These are phyloP conservation scores for Penicillium nucicola DNA, from an alignment of 495 filamentous ascomycete genomes.

Conservation along the genomic window DNA sequence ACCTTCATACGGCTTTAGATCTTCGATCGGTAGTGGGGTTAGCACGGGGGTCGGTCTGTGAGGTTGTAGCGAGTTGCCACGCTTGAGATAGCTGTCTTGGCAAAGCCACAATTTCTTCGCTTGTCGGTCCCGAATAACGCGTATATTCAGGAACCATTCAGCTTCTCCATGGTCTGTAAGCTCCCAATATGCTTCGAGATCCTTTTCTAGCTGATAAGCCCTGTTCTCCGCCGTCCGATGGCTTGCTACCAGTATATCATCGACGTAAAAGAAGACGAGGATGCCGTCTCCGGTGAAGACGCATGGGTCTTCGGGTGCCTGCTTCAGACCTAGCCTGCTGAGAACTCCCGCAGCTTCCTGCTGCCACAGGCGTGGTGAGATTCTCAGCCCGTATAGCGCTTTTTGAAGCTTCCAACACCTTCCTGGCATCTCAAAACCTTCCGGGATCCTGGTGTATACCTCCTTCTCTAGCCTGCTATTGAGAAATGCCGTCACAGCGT, in stretches of 20 bases:
- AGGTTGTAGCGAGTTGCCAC: conserved; percentile 13
- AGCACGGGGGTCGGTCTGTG: neutral
- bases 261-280: too few relatives aligned
- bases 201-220: neutral
- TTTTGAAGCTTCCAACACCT: neutral
- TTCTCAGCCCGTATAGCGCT: conserved; percentile 24
- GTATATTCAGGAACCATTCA: conserved; percentile 17
- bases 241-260: too few relatives aligned
- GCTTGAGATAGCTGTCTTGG: conserved; percentile 19
- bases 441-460: too few relatives aligned
- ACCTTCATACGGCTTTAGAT: neutral
- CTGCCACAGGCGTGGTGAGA: conserved; percentile 21
- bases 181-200: conserved; percentile 4
- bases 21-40: conserved; percentile 7
- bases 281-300: conserved; percentile 13
- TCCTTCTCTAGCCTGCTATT: too few relatives aligned
- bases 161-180: conserved; percentile 7
- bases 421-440: neutral
- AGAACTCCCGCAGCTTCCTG: conserved; percentile 16
- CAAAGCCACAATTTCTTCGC: conserved; percentile 14
- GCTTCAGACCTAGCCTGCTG: conserved; percentile 9
- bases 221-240: neutral
- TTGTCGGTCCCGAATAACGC: conserved; percentile 8
- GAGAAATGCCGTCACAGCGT: too few relatives aligned
- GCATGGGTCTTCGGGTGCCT: conserved; percentile 16